Conservation (phyloP, 2,329 filamentous ascomycete genomes). For the Pseudogymnoascus sp. region DNA sequence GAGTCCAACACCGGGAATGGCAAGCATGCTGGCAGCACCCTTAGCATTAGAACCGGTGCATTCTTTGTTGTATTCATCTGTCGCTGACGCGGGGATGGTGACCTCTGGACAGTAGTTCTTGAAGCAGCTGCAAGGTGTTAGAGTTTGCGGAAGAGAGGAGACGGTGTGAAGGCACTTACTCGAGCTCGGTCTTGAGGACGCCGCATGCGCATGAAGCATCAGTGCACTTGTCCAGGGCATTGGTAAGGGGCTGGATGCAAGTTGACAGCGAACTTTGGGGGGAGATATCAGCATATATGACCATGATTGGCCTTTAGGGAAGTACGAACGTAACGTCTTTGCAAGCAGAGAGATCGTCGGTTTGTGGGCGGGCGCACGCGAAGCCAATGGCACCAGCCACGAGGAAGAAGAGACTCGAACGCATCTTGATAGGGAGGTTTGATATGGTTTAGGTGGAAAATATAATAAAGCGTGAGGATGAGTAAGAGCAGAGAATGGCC, state of each 20-base stretch:
- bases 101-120: not conserved
- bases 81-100: not conserved
- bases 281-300: not conserved
- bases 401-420: not conserved
- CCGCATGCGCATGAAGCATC: not conserved
- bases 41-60: not conserved
- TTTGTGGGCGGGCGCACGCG: not conserved
- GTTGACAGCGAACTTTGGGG: not conserved
- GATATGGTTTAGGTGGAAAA: not conserved
- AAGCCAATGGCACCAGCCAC: conserved; percentile 2
- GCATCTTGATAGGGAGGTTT: not conserved
- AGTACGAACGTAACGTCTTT: not conserved
- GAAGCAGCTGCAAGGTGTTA: not conserved
- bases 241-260: not conserved
- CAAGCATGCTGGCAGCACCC: not conserved
- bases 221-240: not conserved
- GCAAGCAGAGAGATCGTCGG: not conserved
- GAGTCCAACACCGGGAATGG: not conserved
- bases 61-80: not conserved
- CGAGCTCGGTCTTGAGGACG: not conserved
- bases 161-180: not conserved
- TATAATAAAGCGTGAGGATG: not conserved
- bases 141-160: not conserved
- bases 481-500: not conserved
- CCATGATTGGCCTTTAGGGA: not conserved